These are phyloP conservation scores for Lichtheimia ramosa DNA, from an alignment of 371 early-diverging fungal species.

Conservation along the genomic window DNA sequence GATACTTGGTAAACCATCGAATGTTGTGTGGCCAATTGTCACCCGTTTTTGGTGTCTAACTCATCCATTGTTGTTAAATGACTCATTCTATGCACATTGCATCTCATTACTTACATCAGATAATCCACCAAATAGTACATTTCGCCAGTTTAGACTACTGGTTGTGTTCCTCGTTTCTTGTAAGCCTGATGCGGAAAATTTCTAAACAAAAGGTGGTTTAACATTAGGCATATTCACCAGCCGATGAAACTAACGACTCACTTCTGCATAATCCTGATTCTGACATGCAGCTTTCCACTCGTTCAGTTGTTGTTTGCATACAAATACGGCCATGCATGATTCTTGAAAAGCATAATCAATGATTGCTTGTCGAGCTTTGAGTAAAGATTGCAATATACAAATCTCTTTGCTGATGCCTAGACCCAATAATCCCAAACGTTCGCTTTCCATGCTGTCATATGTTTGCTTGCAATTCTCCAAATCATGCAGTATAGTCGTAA, in stretches of 20 bases:
- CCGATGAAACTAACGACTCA: constrained; percentile 7
- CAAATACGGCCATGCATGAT: constrained; percentile 49
- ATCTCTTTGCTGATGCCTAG: constrained; percentile 52
- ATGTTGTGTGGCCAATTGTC: constrained; percentile 54
- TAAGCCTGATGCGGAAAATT: no score
- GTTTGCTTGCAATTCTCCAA: constrained; percentile 9
- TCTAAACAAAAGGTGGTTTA: no score
- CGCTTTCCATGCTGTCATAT: not conserved
- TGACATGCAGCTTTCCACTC: constrained; percentile 53
- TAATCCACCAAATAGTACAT: constrained; percentile 6
- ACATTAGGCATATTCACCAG: no score
- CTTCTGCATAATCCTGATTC: constrained; percentile 55
- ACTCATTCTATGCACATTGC: not conserved
- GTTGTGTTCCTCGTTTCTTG: no score
- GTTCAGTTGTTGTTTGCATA: constrained; percentile 37
- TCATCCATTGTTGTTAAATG: constrained; percentile 5
- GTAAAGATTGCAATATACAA: constrained; percentile 33
- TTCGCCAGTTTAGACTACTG: constrained; percentile 1
- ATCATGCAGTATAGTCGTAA: constrained; percentile 13
- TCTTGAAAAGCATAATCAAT: constrained; percentile 59
- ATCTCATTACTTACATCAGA: constrained; percentile 3
- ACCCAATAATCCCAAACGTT: constrained; percentile 40
- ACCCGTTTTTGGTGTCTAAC: constrained; percentile 23
- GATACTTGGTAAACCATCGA: constrained; percentile 56
- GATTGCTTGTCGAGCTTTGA: constrained; percentile 47